Conservation (phyloP, 192 early-diverging fungal species). For the Coemansia sp. region DNA sequence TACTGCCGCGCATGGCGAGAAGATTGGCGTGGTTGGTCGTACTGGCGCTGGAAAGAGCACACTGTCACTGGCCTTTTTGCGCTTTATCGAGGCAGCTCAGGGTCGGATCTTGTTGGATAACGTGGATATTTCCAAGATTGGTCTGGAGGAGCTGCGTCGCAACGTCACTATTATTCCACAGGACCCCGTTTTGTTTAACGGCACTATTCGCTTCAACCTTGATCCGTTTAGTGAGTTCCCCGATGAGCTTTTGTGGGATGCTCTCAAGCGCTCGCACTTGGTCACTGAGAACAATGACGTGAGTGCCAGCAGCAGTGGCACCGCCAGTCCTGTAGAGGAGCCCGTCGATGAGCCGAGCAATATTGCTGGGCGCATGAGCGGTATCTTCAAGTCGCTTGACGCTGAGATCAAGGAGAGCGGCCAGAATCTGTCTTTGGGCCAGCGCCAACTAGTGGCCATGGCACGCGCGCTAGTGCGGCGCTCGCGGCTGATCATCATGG, state of each 20-base stretch:
- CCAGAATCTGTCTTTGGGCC: constrained; percentile 78
- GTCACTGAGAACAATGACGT: constrained; percentile 17
- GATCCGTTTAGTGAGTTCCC: constrained; percentile 77
- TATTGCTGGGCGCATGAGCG: constrained; percentile 18
- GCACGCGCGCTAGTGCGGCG: constrained; percentile 78
- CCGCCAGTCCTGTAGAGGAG: background rate
- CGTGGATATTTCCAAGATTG: constrained; percentile 70
- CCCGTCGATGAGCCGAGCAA: background rate
- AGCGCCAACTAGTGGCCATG: constrained; percentile 81
- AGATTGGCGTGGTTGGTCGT: constrained; percentile 57
- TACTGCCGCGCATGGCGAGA: constrained; percentile 44
- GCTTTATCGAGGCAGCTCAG: constrained; percentile 70
- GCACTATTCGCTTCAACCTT: constrained; percentile 73
- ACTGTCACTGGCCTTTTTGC: constrained; percentile 72
- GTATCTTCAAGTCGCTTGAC: constrained; percentile 33
- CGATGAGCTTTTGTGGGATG: constrained; percentile 65
- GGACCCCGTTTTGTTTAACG: constrained; percentile 59
- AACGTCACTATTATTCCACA: constrained; percentile 82
- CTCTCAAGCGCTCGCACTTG: constrained; percentile 18
- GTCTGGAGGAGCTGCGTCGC: constrained; percentile 72
- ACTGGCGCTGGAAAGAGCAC: constrained; percentile 76
- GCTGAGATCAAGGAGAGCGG: constrained; percentile 61
- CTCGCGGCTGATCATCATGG: constrained; percentile 68
- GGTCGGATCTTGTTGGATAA: constrained; percentile 78
- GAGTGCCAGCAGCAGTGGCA: constrained; percentile 12